Base-by-base conservation (phyloP, 2,329 filamentous ascomycete genomes). In the Cladosporium sp. region DNA sequence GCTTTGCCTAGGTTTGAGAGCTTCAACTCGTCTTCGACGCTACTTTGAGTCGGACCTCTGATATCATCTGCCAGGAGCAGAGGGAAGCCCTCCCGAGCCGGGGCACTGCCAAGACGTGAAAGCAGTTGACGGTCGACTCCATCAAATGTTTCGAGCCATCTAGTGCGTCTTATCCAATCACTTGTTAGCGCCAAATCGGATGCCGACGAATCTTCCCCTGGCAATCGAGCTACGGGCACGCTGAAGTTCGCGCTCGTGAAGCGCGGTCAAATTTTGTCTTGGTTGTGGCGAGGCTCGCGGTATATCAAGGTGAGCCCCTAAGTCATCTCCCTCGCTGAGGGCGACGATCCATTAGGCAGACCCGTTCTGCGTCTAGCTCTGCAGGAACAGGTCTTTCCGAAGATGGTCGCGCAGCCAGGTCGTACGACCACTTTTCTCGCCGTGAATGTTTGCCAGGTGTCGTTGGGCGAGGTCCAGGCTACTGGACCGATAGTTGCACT, bases 111-210 rank as follows among this genome's bases (percentile, higher is more conserved):
- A 43, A 43, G 41, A 43, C 27, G 24, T 43, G 27, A 43, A 43
- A 45, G 43, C 13, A 45, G 13, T 22, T 2, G 8, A 38, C 43
- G 19, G 34, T 45, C 34, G 18, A 37, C 43, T 37, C 43, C 18
- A 45, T 18, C 30, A 45, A 45, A 45, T 38, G 20, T 36, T 38
- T 45, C 42, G 27, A 34, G 27, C 43, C 30, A 45, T 45, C 43
- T 13, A 38, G 43, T 45, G 5, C 43, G 29, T 17, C 34, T 38
- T 38, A 45, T 37, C 29, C 30, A 45, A 29, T 45, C 37, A 38
- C 43, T 45, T 37, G 20, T 37, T 18, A 45, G 34, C 11, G 18
- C 34, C 30, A 45, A 11, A 43, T 43, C 15, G 13, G 41, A 43
- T 22, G 41, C 41, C 15, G 17, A 43, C 17, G 27, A 43, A 43